Evolutionary conservation across 139 green algal species (phyloP).

Genomic region (Gonium pectorale): DNA sequence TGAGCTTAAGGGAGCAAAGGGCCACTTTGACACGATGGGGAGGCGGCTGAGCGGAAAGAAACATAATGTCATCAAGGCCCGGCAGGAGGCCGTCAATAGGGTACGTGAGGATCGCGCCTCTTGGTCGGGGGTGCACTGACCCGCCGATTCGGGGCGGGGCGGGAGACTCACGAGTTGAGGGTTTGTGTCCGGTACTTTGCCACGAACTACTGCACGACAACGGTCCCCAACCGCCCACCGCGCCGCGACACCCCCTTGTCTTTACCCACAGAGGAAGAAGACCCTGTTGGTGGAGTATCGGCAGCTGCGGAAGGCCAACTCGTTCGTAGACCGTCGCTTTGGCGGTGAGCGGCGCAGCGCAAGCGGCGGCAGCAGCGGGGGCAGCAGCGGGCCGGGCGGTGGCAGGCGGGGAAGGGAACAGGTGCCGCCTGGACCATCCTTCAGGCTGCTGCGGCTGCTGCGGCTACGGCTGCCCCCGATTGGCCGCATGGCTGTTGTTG

Average conservation of each 20-base stretch:
- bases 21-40: slow-evolving; percentile 67
- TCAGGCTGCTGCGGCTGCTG: not conserved
- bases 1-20: slow-evolving; percentile 60
- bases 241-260: not conserved
- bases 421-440: no score
- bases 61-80: slow-evolving; percentile 66
- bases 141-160: no score
- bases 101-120: no score
- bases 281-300: slow-evolving; percentile 95
- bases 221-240: not conserved
- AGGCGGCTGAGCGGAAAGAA: slow-evolving; percentile 41
- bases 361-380: no score
- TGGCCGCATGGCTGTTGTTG: no score
- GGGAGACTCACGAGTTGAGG: no score
- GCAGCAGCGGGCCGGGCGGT: no score
- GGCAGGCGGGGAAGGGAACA: no score
- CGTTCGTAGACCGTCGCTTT: slow-evolving; percentile 95
- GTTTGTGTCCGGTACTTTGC: no score
- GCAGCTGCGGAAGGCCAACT: slow-evolving; percentile 88
- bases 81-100: slow-evolving; percentile 64
- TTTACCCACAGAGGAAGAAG: slow-evolving; percentile 78
- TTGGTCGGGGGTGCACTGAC: no score
- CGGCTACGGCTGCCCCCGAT: not conserved
- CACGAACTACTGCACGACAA: no score
- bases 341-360: slow-evolving; percentile 81